Conservation (phyloP, 148 eudicot genomes). For the Euryodendron excelsum region DNA sequence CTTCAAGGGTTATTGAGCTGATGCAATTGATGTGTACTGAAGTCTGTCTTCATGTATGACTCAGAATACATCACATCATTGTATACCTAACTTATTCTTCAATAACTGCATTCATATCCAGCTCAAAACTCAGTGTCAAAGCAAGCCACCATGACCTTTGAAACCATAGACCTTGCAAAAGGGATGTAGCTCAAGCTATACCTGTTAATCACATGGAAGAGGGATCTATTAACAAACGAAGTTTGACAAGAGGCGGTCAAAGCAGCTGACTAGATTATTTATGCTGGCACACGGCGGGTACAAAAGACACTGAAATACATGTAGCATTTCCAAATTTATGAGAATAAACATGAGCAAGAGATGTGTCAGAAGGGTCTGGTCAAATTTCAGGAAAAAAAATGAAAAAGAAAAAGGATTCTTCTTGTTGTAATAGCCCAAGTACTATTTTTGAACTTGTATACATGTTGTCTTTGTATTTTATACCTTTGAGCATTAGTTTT, state of each 20-base stretch:
- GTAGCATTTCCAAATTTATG: background rate
- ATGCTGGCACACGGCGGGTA: no score
- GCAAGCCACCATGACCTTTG: conserved; percentile 68
- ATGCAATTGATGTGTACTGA: background rate
- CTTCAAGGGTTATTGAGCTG: background rate
- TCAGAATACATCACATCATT: background rate
- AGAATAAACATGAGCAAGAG: no score
- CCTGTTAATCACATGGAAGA: conserved; percentile 45
- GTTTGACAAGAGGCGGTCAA: background rate
- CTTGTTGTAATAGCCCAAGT: no score
- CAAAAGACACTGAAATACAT: background rate
- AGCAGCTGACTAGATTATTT: background rate
- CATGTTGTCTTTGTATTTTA: no score
- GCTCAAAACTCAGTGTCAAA: conserved; percentile 89
- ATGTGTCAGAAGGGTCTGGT: background rate
- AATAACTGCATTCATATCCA: background rate
- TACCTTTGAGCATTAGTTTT: no score
- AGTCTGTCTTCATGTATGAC: background rate
- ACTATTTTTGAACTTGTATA: no score
- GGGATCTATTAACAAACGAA: background rate
- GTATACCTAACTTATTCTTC: conserved; percentile 1
- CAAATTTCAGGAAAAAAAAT: no score
- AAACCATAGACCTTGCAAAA: conserved; percentile 84
- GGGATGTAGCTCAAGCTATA: conserved; percentile 95
- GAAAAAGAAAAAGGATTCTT: background rate